A percentile compares a stretch with the other conserved stretches of the same genome.
Conservation (phyloP, 495 filamentous ascomycete genomes). For the Aspergillus campestris region DNA sequence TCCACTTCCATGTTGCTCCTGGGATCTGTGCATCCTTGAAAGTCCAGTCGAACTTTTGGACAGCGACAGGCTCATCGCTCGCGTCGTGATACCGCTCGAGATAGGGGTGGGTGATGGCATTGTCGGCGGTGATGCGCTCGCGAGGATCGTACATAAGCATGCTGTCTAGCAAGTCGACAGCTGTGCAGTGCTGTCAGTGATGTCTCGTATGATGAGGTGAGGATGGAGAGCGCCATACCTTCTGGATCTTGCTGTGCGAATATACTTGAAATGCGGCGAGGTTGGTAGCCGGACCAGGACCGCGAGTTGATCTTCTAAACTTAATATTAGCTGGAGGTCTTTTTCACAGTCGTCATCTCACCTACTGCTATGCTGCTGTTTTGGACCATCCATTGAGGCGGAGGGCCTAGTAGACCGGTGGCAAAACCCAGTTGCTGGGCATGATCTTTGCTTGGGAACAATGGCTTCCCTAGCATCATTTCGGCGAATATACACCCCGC, state of each 20-base stretch:
- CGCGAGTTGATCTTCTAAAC: no score
- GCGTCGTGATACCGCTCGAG: conserved; percentile 85
- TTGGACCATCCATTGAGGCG: conserved; percentile 47
- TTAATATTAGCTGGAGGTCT: not conserved
- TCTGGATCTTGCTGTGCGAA: not conserved
- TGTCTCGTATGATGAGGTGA: not conserved
- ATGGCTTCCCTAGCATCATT: conserved; percentile 88
- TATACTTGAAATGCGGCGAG: not conserved
- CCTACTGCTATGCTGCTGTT: conserved; percentile 2
- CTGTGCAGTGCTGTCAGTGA: conserved; percentile 27
- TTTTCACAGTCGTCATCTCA: conserved; percentile 2
- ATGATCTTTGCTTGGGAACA: conserved; percentile 89
- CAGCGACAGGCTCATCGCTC: conserved; percentile 75
- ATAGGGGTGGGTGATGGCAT: conserved; percentile 75
- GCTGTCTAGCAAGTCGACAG: conserved; percentile 76
- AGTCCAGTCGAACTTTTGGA: no score
- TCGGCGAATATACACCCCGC: conserved; percentile 92
- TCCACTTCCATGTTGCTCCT: no score
- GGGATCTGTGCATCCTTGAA: no score
- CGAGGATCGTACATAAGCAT: conserved; percentile 91
- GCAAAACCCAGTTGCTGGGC: conserved; percentile 95
- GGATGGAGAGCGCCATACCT: conserved; percentile 3
- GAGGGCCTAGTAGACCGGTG: conserved; percentile 81
- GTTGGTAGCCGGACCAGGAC: no score
- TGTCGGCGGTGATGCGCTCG: conserved; percentile 68